These are phyloP conservation scores for Candida quercuum DNA, from an alignment of 805 yeast species.

Conservation along the genomic window DNA sequence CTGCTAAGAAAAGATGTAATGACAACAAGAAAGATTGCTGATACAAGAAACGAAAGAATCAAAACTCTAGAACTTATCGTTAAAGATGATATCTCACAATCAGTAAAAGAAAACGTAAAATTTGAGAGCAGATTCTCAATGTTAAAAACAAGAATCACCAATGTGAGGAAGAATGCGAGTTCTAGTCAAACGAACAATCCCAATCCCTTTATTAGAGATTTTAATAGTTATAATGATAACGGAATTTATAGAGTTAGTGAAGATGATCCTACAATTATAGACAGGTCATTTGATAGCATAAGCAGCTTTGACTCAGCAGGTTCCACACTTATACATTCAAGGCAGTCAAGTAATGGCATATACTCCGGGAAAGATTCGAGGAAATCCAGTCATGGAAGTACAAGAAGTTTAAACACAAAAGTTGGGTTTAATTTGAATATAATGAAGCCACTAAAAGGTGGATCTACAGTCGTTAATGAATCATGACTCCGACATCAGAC, in stretches of 20 bases:
- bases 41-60: slow-evolving; percentile 52
- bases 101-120: slow-evolving; percentile 38
- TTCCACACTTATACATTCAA: too few species aligned
- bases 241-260: slow-evolving; percentile 8
- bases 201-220: slow-evolving; percentile 2
- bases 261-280: slow-evolving; percentile 1
- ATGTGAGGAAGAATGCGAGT: slow-evolving; percentile 15
- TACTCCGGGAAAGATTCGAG: too few species aligned
- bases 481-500: slow-evolving; percentile 1
- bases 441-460: slow-evolving; percentile 56
- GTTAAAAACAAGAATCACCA: slow-evolving; percentile 22
- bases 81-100: slow-evolving; percentile 37
- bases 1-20: slow-evolving; percentile 51
- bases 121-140: slow-evolving; percentile 33
- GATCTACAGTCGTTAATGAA: slow-evolving; percentile 3
- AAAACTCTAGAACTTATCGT: slow-evolving; percentile 45
- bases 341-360: too few species aligned
- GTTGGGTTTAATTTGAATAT: slow-evolving; percentile 53
- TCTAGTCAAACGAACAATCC: slow-evolving; percentile 6
- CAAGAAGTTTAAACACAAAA: slow-evolving; percentile 12
- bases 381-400: slow-evolving; percentile 3
- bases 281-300: slow-evolving; percentile 1
- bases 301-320: too few species aligned
- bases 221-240: slow-evolving; percentile 1
- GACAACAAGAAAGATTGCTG: slow-evolving; percentile 50